These are phyloP conservation scores for Penicillium sp. DNA, from an alignment of 2,329 filamentous ascomycete species.

Conservation along the genomic window DNA sequence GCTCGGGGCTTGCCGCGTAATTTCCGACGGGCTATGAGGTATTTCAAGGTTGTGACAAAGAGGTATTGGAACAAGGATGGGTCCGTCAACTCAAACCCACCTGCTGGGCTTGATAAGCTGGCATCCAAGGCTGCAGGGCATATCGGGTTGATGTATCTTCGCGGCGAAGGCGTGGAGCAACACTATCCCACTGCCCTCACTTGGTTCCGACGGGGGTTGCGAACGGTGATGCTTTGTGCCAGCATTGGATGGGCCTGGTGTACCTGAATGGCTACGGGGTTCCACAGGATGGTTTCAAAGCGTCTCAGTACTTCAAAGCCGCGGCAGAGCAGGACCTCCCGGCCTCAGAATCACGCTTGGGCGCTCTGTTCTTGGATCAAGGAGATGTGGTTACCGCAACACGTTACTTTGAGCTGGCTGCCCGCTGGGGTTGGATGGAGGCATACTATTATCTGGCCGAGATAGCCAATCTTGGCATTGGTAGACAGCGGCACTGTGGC, in stretches of 20 bases:
- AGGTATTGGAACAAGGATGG: slow-evolving; percentile 80
- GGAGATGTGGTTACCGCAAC: slow-evolving; percentile 76
- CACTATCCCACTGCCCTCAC: slow-evolving; percentile 70
- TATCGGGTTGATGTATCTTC: slow-evolving; percentile 82
- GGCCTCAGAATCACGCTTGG: slow-evolving; percentile 76
- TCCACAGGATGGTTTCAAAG: slow-evolving; percentile 64
- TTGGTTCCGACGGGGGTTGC: slow-evolving; percentile 80
- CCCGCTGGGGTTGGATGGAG: slow-evolving; percentile 77
- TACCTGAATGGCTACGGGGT: slow-evolving; percentile 74
- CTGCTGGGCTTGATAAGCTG: slow-evolving; percentile 68
- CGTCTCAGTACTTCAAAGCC: slow-evolving; percentile 70
- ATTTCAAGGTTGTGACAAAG: slow-evolving; percentile 74
- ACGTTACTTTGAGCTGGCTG: slow-evolving; percentile 83
- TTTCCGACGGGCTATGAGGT: slow-evolving; percentile 68
- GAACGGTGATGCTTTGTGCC: slow-evolving; percentile 75
- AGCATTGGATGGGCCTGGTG: slow-evolving; percentile 80
- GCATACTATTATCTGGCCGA: slow-evolving; percentile 91
- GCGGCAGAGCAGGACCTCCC: slow-evolving; percentile 79
- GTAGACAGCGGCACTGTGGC: slow-evolving; percentile 72
- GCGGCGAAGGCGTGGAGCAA: slow-evolving; percentile 78
- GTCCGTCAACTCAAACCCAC: slow-evolving; percentile 66
- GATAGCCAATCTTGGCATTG: slow-evolving; percentile 74
- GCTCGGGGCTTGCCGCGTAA: slow-evolving; percentile 70
- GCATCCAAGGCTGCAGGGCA: slow-evolving; percentile 82
- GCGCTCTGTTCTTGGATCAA: slow-evolving; percentile 80